A percentile compares a stretch with the other conserved stretches of the same genome.
These are phyloP conservation scores for Diaporthe sp. DNA, from an alignment of 2,329 filamentous ascomycete species.

Conservation along the genomic window DNA sequence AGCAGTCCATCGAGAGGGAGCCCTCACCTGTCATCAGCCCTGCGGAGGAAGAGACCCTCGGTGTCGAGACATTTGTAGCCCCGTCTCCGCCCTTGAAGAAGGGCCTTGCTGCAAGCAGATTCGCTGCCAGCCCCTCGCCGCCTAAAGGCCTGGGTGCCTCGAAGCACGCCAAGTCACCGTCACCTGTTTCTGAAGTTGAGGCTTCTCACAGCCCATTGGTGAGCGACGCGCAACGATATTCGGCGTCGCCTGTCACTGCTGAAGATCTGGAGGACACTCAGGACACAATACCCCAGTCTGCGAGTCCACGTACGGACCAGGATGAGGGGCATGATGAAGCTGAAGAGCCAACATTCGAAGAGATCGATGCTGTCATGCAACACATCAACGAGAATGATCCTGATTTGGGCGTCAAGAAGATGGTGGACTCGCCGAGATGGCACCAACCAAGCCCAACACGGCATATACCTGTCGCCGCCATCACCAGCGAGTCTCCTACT, in stretches of 20 bases:
- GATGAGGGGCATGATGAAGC: constrained; percentile 44
- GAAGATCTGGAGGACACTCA: constrained; percentile 52
- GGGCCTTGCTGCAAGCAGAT: constrained; percentile 51
- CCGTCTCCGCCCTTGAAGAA: constrained; percentile 45
- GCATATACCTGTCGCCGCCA: constrained; percentile 54
- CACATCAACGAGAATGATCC: constrained; percentile 83
- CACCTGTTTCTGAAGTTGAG: constrained; percentile 47
- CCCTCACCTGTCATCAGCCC: constrained; percentile 42
- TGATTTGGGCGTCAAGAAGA: constrained; percentile 80
- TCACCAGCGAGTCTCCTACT: constrained; percentile 64
- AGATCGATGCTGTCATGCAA: constrained; percentile 94
- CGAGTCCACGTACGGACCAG: constrained; percentile 48
- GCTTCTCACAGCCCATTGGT: constrained; percentile 27
- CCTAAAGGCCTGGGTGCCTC: constrained; percentile 62
- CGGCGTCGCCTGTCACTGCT: constrained; percentile 44
- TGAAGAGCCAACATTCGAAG: constrained; percentile 74
- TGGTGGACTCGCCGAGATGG: constrained; percentile 62
- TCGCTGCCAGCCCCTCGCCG: constrained; percentile 50
- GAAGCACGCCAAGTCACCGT: constrained; percentile 59
- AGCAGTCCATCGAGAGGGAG: constrained; percentile 49
- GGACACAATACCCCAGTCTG: constrained; percentile 47
- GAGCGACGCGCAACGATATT: constrained; percentile 42
- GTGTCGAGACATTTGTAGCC: constrained; percentile 29
- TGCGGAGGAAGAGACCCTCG: constrained; percentile 6
- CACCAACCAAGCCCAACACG: constrained; percentile 59